Base-by-base conservation (phyloP, 2,329 filamentous ascomycete species). In the Epichloe hybrida region DNA sequence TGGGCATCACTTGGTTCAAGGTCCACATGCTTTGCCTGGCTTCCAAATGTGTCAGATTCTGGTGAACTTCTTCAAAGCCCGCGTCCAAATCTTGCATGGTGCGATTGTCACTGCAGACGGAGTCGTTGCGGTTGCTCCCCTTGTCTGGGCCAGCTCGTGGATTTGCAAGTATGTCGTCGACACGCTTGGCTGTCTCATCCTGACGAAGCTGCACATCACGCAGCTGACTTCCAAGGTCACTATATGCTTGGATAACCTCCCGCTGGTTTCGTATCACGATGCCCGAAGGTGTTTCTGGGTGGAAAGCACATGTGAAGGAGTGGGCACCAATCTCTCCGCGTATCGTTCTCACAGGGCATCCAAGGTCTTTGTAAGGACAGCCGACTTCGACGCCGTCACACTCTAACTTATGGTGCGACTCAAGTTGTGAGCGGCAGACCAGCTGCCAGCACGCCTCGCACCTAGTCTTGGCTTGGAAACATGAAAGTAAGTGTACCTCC, bases 11-110 rank as follows among this genome's bases (percentile, higher is more conserved):
- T 61, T 82, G 77, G 57, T 80, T 81, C 59, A 82, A 71, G 8
- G 80, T 71, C 71, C 78, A 75, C 64, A 80, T 75, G 35, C 73
- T 78, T 59, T 81, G 78, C 46, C 77, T 73, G 3, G 74, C 75
- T 58, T 82, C 79, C 47, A 80, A 69, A 52, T 81, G 78, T 20
- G 73, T 75, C 38, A 82, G 58, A 41, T 73, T 74, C 50, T 77
- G 73, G 48, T 77, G 75, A 3, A 83, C 64, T 46, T 77, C 73
- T 56, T 79, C 76, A 41, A 82, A 74, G 4, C 69, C 67, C 31
- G 66, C 66, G 48, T 69, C 67, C 21, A 69, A 54, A 48, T 69
- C 63, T 69, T 76, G 61, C 60, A 72, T 69, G 5, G 67, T 68
- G 27, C 67, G 61, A 31, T 62, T 65, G 57, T 80, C 76, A 56